These are phyloP conservation scores for Dryas drummondii DNA, from an alignment of 306 rosid species.

Conservation along the genomic window DNA sequence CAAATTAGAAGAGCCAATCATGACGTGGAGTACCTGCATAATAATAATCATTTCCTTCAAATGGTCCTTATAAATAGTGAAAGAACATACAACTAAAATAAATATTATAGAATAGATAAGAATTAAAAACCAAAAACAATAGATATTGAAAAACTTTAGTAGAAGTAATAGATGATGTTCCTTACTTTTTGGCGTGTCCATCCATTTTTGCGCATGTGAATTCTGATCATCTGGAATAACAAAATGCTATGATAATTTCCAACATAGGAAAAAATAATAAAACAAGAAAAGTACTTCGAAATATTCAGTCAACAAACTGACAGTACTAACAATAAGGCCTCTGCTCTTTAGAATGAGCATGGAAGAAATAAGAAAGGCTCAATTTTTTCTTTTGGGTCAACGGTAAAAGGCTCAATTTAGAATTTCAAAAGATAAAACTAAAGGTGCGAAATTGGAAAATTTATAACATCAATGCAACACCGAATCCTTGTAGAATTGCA, in stretches of 20 bases:
- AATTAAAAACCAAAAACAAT: not conserved
- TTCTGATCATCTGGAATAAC: slow-evolving; percentile 51
- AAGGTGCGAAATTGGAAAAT: not conserved
- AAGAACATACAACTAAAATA: not conserved
- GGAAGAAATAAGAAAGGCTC: no score
- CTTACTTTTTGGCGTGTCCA: slow-evolving; percentile 77
- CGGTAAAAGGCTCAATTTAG: not conserved
- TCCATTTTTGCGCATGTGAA: slow-evolving; percentile 50
- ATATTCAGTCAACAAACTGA: not conserved
- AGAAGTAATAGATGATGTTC: not conserved
- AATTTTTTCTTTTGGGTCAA: no score
- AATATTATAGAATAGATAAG: not conserved
- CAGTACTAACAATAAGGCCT: not conserved
- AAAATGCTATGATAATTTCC: slow-evolving; percentile 25
- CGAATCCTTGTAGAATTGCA: not conserved
- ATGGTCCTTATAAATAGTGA: slow-evolving; percentile 3
- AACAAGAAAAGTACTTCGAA: slow-evolving; percentile 12
- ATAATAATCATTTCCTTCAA: slow-evolving; percentile 17
- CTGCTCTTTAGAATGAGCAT: no score
- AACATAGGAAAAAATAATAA: not conserved
- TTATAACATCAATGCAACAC: not conserved
- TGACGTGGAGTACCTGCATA: slow-evolving; percentile 67
- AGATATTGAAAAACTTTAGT: not conserved
- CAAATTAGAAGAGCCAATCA: slow-evolving; percentile 62
- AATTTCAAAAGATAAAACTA: not conserved